These are phyloP conservation scores for Fusarium sp. DNA, from an alignment of 2,329 filamentous ascomycete species.

Conservation along the genomic window DNA sequence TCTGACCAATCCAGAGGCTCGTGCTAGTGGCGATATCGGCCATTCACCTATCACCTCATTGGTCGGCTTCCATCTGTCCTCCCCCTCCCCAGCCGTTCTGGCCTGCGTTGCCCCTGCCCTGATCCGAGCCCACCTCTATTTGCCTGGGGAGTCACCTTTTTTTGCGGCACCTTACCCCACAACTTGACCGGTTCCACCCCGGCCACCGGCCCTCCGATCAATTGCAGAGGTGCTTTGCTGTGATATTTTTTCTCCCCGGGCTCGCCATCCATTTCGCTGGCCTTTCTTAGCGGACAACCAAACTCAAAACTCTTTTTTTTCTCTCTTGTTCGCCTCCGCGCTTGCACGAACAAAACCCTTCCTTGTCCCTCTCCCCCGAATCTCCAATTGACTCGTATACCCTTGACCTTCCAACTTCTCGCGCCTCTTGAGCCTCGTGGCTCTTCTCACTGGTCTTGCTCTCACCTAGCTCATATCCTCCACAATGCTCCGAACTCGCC, in stretches of 20 bases:
- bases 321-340: slow-evolving; percentile 25
- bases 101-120: slow-evolving; percentile 30
- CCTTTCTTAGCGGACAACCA: slow-evolving; percentile 20
- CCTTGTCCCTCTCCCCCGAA: background rate
- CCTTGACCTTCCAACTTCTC: slow-evolving; percentile 13
- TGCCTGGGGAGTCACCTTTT: slow-evolving; percentile 33
- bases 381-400: slow-evolving; percentile 35
- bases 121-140: slow-evolving; percentile 5
- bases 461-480: slow-evolving; percentile 20
- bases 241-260: slow-evolving; percentile 31
- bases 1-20: slow-evolving; percentile 37
- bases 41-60: slow-evolving; percentile 32
- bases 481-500: slow-evolving; percentile 32
- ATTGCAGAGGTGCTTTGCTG: slow-evolving; percentile 4
- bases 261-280: slow-evolving; percentile 24
- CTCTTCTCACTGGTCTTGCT: slow-evolving; percentile 16
- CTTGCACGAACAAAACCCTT: slow-evolving; percentile 19
- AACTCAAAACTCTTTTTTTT: slow-evolving; percentile 18
- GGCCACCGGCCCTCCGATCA: slow-evolving; percentile 39
- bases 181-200: slow-evolving; percentile 37
- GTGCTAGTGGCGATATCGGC: slow-evolving; percentile 46
- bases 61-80: slow-evolving; percentile 14
- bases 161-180: slow-evolving; percentile 36
- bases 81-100: slow-evolving; percentile 19
- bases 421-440: slow-evolving; percentile 20